phyloP scores from a whole-genome alignment of 2,329 filamentous ascomycete species.

The Xylariaceae sp. region DNA sequence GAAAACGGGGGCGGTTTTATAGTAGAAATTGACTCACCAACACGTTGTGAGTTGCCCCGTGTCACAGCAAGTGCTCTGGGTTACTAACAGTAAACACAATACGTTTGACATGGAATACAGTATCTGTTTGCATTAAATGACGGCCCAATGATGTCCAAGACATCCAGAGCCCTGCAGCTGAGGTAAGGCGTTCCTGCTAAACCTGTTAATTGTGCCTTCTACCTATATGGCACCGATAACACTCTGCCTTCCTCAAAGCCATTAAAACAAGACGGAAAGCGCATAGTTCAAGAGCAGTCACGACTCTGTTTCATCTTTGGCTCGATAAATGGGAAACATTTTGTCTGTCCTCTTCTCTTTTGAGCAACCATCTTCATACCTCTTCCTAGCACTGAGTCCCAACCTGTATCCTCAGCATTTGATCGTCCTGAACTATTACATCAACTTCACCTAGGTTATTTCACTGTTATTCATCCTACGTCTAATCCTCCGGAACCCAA shows the following conservation, averaged over 20 bases:
- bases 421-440: conserved; percentile 3
- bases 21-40: too few relatives aligned
- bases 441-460: not conserved
- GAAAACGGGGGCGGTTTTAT: too few relatives aligned
- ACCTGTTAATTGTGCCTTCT: too few relatives aligned
- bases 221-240: too few relatives aligned
- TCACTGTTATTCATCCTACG: not conserved
- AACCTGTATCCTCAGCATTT: not conserved
- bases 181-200: too few relatives aligned
- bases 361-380: not conserved
- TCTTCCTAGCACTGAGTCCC: not conserved
- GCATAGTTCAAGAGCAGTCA: not conserved
- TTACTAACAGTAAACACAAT: too few relatives aligned
- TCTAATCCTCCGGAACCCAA: not conserved
- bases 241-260: not conserved
- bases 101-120: too few relatives aligned
- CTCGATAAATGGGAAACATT: not conserved
- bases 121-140: too few relatives aligned
- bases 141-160: too few relatives aligned
- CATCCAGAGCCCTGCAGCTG: too few relatives aligned
- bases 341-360: not conserved
- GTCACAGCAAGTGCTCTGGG: too few relatives aligned
- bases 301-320: not conserved
- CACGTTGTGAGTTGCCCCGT: too few relatives aligned
- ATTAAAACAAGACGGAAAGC: not conserved